phyloP scores from a whole-genome alignment of 2,329 filamentous ascomycete genomes.

The Fusarium stilboides region DNA sequence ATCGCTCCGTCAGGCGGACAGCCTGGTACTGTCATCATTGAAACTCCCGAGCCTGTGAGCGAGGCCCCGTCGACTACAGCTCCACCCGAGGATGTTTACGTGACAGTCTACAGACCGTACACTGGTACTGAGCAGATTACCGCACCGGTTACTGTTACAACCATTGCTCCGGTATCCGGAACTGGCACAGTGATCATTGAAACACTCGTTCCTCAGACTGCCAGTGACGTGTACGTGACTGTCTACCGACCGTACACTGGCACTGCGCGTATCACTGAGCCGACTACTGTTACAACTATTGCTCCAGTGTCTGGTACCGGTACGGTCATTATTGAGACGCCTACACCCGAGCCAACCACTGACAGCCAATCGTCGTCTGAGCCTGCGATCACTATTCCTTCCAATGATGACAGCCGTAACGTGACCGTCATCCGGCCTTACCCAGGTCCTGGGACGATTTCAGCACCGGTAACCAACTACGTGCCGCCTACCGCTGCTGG shows the following conservation, averaged over 20 bases:
- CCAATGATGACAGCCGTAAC: conserved; percentile 17
- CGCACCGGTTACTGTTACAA: conserved; percentile 23
- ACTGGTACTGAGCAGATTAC: conserved; percentile 24
- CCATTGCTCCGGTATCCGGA: conserved; percentile 29
- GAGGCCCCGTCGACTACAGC: not conserved
- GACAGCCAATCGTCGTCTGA: not conserved
- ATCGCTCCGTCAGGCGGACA: conserved; percentile 18
- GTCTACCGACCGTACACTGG: conserved; percentile 23
- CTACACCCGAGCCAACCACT: conserved; percentile 10
- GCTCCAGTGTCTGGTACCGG: conserved; percentile 22
- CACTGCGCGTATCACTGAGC: conserved; percentile 10
- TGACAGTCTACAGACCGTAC: conserved; percentile 33
- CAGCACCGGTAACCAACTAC: conserved; percentile 16
- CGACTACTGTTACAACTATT: conserved; percentile 22
- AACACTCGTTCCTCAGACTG: conserved; percentile 17
- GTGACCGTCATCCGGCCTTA: conserved; percentile 23
- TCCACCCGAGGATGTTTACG: conserved; percentile 12
- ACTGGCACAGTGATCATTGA: conserved; percentile 38
- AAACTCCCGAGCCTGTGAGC: conserved; percentile 19
- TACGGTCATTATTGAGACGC: conserved; percentile 33
- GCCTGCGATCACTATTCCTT: conserved; percentile 18
- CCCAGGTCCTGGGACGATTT: conserved; percentile 16
- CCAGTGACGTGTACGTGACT: conserved; percentile 12
- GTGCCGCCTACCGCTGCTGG: conserved; percentile 4
- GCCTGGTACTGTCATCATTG: conserved; percentile 37